A percentile compares a stretch with the other conserved stretches of the same genome.
These are phyloP conservation scores for Penicillium angulare DNA, from an alignment of 495 filamentous ascomycete species.

Conservation along the genomic window DNA sequence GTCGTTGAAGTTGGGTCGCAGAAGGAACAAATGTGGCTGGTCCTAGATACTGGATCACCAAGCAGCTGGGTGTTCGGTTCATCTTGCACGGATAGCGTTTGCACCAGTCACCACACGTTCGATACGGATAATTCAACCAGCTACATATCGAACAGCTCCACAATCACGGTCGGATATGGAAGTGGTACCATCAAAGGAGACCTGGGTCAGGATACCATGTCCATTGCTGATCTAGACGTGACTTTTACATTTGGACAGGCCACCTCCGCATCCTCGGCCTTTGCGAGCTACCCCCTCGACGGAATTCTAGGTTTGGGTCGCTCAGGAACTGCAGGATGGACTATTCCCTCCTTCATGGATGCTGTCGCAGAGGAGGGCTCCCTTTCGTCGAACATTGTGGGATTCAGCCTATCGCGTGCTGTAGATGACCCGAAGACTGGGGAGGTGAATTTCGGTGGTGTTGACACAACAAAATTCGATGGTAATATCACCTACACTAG, in stretches of 20 bases:
- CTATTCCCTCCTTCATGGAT: conserved; percentile 62
- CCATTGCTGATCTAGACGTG: conserved; percentile 61
- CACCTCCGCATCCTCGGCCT: conserved; percentile 62
- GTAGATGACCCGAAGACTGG: conserved; percentile 66
- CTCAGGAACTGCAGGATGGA: conserved; percentile 38
- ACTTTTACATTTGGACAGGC: conserved; percentile 67
- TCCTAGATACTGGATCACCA: conserved; percentile 75
- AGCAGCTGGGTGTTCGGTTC: conserved; percentile 77
- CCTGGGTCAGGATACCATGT: conserved; percentile 60
- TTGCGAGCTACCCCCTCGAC: conserved; percentile 75
- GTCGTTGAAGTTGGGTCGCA: conserved; percentile 64
- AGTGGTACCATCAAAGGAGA: conserved; percentile 65
- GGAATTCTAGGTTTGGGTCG: conserved; percentile 80
- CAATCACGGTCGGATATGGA: conserved; percentile 62
- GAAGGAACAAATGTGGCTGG: conserved; percentile 63
- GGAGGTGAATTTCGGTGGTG: conserved; percentile 71
- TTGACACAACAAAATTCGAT: conserved; percentile 61
- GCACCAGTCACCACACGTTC: conserved; percentile 64
- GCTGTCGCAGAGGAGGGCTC: conserved; percentile 53
- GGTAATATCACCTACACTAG: conserved; percentile 64
- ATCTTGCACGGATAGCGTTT: conserved; percentile 59
- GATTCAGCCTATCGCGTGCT: conserved; percentile 62
- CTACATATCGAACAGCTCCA: conserved; percentile 49
- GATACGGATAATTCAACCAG: conserved; percentile 58
- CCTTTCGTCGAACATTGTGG: conserved; percentile 64